phyloP scores from a whole-genome alignment of 1,284 basidiomycete species.

The Trametes polyzona region DNA sequence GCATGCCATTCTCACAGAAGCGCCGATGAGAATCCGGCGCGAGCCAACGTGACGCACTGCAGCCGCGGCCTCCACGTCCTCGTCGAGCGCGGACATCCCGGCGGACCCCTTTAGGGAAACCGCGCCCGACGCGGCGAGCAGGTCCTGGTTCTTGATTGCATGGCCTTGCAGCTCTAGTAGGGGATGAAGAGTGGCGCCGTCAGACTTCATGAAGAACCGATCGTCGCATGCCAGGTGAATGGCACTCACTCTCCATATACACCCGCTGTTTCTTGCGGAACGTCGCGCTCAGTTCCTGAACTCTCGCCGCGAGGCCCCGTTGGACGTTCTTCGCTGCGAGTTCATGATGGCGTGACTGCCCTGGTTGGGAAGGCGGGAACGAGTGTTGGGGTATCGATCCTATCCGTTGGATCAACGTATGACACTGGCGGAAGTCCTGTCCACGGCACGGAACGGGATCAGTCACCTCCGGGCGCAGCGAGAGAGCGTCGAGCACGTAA shows the following conservation, averaged over 20 bases:
- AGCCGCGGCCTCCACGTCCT: constrained; percentile 79
- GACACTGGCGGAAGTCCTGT: constrained; percentile 87
- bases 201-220: constrained; percentile 19
- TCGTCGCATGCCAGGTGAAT: constrained; percentile 25
- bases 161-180: constrained; percentile 86
- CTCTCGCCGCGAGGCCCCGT: constrained; percentile 90
- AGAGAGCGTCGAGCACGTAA: not conserved
- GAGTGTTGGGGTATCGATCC: constrained; percentile 42
- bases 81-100: constrained; percentile 79
- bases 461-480: constrained; percentile 1
- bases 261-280: constrained; percentile 98
- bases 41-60: constrained; percentile 49
- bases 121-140: constrained; percentile 84
- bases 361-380: constrained; percentile 55
- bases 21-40: constrained; percentile 30
- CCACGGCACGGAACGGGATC: constrained; percentile 11
- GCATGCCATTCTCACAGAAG: not conserved
- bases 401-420: constrained; percentile 79
- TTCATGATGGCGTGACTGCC: constrained; percentile 55
- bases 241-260: constrained; percentile 92
- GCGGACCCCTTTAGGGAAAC: constrained; percentile 83
- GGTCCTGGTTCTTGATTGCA: constrained; percentile 92
- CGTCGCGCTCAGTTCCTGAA: constrained; percentile 91
- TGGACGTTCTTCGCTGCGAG: constrained; percentile 95
- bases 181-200: constrained; percentile 5